These are phyloP conservation scores for Macroventuria anomochaeta DNA, from an alignment of 2,329 filamentous ascomycete species.

Conservation along the genomic window DNA sequence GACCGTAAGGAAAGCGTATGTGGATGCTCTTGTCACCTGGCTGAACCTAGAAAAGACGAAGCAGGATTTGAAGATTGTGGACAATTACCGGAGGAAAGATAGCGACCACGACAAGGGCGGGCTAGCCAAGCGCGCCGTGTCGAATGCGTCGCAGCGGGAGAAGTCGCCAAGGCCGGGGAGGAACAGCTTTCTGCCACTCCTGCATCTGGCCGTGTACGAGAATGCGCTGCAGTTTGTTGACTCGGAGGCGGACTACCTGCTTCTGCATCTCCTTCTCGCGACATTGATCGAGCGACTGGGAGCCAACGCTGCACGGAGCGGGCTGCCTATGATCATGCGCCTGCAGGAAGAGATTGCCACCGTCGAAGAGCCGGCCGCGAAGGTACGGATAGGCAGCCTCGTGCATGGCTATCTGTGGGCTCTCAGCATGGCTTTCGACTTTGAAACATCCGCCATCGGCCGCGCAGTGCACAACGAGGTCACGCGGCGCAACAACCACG, in stretches of 20 bases:
- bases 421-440: conserved; percentile 76
- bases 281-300: conserved; percentile 79
- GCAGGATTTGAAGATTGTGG: conserved; percentile 67
- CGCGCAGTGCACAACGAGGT: conserved; percentile 78
- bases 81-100: conserved; percentile 57
- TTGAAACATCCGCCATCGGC: conserved; percentile 73
- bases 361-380: conserved; percentile 69
- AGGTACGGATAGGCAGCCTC: conserved; percentile 80
- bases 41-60: conserved; percentile 77
- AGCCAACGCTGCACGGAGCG: conserved; percentile 78
- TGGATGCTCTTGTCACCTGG: conserved; percentile 84
- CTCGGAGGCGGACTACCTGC: conserved; percentile 74
- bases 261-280: conserved; percentile 78
- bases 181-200: conserved; percentile 77
- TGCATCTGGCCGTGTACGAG: conserved; percentile 91
- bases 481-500: conserved; percentile 71
- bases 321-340: conserved; percentile 86
- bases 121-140: conserved; percentile 68
- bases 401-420: conserved; percentile 91
- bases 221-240: conserved; percentile 70
- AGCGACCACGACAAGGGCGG: conserved; percentile 54
- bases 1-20: conserved; percentile 82
- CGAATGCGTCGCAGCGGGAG: conserved; percentile 69
- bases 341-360: conserved; percentile 83
- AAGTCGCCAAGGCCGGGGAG: conserved; percentile 61